Evolutionary conservation across 805 yeast species (phyloP).

Genomic region (Candida maltosa): DNA sequence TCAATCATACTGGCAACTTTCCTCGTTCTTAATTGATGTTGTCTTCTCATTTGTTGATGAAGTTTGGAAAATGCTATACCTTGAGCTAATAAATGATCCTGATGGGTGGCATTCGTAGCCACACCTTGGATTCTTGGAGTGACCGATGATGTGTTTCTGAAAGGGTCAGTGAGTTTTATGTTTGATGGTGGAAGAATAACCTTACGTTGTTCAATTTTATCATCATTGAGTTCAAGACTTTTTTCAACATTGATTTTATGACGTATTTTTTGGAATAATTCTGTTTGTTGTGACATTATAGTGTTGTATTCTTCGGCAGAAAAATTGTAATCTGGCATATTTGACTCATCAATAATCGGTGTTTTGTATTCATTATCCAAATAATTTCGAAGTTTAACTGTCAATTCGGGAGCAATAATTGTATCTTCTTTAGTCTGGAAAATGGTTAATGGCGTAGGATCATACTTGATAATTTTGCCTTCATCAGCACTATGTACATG

Average conservation of each 20-base stretch:
- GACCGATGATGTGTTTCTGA: conserved; percentile 40
- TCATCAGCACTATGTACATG: conserved; percentile 8
- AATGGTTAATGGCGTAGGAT: conserved; percentile 26
- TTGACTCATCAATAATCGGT: conserved; percentile 37
- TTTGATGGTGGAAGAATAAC: conserved; percentile 42
- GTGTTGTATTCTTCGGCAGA: conserved; percentile 56
- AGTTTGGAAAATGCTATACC: conserved; percentile 69
- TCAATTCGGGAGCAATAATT: conserved; percentile 24
- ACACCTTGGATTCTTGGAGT: conserved; percentile 44
- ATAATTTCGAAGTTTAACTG: conserved; percentile 21
- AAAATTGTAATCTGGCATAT: conserved; percentile 23
- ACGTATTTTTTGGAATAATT: conserved; percentile 45
- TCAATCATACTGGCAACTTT: conserved; percentile 82
- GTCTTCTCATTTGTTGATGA: conserved; percentile 61
- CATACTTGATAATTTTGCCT: conserved; percentile 20
- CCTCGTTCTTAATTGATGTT: conserved; percentile 63
- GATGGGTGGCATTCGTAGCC: conserved; percentile 46
- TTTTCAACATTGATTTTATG: conserved; percentile 34
- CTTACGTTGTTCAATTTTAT: conserved; percentile 47
- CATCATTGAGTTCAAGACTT: conserved; percentile 41
- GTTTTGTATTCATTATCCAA: conserved; percentile 25
- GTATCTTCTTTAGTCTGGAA: conserved; percentile 11
- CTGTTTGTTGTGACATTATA: conserved; percentile 51
- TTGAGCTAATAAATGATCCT: conserved; percentile 75
- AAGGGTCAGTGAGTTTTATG: conserved; percentile 43